phyloP scores from a whole-genome alignment of 2,329 filamentous ascomycete species.

The Aspergillus melleus region DNA sequence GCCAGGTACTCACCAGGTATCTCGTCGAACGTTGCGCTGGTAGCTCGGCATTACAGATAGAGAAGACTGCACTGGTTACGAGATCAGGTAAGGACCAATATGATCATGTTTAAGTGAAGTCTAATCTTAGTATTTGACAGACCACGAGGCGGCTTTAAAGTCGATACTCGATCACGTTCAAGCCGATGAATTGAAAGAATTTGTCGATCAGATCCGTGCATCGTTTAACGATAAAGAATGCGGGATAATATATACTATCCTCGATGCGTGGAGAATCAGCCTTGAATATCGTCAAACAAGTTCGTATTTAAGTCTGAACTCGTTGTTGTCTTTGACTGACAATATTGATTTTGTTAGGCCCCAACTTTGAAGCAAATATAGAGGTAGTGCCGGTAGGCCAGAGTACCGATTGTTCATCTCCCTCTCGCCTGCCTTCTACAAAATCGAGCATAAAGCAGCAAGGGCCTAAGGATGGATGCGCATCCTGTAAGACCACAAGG shows the following conservation, averaged over 20 bases:
- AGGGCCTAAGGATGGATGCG: neutral
- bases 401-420: neutral
- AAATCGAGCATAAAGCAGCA: neutral
- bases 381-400: neutral
- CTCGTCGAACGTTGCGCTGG: neutral
- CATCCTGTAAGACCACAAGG: neutral
- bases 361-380: neutral
- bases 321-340: neutral
- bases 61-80: neutral
- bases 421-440: neutral
- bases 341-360: neutral
- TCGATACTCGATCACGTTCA: neutral
- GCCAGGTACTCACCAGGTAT: neutral
- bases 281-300: neutral
- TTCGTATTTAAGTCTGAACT: neutral
- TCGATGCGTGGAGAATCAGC: neutral
- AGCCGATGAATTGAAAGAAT: neutral
- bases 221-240: neutral
- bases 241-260: neutral
- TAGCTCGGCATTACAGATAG: neutral
- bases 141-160: neutral
- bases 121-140: neutral
- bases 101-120: neutral
- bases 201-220: neutral
- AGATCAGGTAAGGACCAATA: neutral